A percentile compares a stretch with the other conserved stretches of the same genome.
phyloP scores from a whole-genome alignment of 2,329 filamentous ascomycete genomes.

The Trichocomaceae sp. region DNA sequence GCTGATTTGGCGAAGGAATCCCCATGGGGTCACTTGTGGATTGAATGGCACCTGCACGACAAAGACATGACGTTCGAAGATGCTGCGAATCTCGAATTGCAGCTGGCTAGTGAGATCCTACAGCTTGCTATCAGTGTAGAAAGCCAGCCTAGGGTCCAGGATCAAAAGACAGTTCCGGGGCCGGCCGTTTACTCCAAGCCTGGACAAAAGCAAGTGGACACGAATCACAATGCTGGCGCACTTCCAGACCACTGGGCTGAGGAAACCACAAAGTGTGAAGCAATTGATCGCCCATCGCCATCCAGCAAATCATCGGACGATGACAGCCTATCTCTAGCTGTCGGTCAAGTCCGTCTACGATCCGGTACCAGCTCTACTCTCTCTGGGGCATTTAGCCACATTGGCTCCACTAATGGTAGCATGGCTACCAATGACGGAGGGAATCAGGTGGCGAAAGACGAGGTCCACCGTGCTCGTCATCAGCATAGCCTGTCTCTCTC shows the following conservation, averaged over 20 bases:
- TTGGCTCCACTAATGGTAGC: slow-evolving; percentile 7
- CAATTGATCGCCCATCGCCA: neutral
- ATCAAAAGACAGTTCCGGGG: neutral
- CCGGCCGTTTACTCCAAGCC: neutral
- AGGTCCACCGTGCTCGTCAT: neutral
- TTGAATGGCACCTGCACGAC: slow-evolving; percentile 22
- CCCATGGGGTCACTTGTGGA: slow-evolving; percentile 25
- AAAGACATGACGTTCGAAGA: slow-evolving; percentile 18
- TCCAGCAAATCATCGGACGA: slow-evolving; percentile 5
- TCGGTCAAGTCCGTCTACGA: neutral
- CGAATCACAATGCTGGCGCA: neutral
- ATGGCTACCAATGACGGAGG: neutral
- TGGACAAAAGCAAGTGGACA: neutral
- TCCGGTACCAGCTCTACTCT: slow-evolving; percentile 9
- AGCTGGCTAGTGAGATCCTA: slow-evolving; percentile 19
- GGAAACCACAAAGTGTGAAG: slow-evolving; percentile 2
- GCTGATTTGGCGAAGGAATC: slow-evolving; percentile 11
- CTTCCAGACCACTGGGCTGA: neutral
- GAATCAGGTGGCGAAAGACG: neutral
- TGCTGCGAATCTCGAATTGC: slow-evolving; percentile 21
- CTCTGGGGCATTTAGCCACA: slow-evolving; percentile 2
- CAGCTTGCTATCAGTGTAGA: slow-evolving; percentile 12
- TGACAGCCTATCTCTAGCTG: neutral
- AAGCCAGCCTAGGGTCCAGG: neutral
- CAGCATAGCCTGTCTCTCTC: slow-evolving; percentile 12